Evolutionary conservation across 768 basidiomycete genomes (phyloP).

Genomic region (Suillus bovinus): DNA sequence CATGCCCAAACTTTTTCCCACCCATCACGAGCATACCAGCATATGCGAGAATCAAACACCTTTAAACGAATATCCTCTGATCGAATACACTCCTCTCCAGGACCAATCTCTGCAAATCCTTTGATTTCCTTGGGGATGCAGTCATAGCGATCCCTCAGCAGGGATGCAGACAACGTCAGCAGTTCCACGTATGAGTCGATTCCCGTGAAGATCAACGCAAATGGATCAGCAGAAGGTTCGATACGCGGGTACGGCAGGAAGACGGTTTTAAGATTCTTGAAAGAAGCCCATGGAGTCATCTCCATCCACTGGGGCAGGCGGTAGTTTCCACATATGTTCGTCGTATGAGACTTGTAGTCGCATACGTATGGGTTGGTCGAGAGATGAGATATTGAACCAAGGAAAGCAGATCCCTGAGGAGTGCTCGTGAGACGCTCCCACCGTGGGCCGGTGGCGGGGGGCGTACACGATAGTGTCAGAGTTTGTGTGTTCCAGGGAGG

Average conservation of each 20-base stretch:
- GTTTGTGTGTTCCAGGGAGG: constrained; percentile 17
- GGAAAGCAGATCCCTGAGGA: constrained; percentile 32
- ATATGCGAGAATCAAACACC: neutral
- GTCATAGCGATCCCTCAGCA: neutral
- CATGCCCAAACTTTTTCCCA: constrained; percentile 4
- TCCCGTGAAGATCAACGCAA: neutral
- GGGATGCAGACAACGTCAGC: constrained; percentile 2
- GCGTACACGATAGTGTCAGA: constrained; percentile 36
- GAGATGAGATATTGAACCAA: constrained; percentile 38
- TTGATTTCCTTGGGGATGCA: no score
- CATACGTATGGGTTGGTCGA: neutral
- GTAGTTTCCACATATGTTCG: neutral
- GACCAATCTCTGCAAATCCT: neutral
- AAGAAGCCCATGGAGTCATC: constrained; percentile 32
- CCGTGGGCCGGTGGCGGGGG: constrained; percentile 33
- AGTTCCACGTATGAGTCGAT: neutral
- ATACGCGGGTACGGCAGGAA: neutral
- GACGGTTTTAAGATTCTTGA: constrained; percentile 27
- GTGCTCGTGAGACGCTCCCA: constrained; percentile 29
- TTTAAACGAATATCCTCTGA: neutral
- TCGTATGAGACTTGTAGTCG: neutral
- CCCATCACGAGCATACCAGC: neutral
- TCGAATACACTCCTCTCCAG: neutral
- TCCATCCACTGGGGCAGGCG: constrained; percentile 17
- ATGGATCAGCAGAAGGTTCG: neutral